These are phyloP conservation scores for Ceratobasidium sp. DNA, from an alignment of 1,284 basidiomycete genomes.

Conservation along the genomic window DNA sequence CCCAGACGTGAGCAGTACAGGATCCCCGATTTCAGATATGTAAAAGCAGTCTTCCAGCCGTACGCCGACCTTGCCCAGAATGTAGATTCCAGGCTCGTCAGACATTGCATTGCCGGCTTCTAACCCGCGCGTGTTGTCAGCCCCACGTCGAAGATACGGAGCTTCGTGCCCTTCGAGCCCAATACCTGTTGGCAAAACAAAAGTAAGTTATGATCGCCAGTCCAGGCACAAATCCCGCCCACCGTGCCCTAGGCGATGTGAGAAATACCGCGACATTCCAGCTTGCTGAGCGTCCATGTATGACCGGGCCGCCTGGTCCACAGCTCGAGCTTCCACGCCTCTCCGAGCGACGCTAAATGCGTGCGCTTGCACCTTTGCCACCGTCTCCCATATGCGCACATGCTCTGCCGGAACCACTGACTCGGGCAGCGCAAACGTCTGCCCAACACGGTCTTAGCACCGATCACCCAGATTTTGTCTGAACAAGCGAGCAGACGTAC, in stretches of 20 bases:
- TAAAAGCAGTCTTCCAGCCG: constrained; percentile 86
- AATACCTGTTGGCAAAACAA: constrained; percentile 65
- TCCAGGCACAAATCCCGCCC: constrained; percentile 47
- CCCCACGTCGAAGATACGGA: constrained; percentile 81
- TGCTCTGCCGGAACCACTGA: constrained; percentile 68
- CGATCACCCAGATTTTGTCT: constrained; percentile 4
- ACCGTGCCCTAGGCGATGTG: constrained; percentile 85
- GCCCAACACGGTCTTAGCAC: not conserved
- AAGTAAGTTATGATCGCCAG: constrained; percentile 1
- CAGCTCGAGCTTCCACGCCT: constrained; percentile 64
- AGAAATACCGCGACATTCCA: constrained; percentile 73
- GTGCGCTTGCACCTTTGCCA: constrained; percentile 70
- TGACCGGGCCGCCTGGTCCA: constrained; percentile 75
- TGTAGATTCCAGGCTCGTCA: constrained; percentile 86
- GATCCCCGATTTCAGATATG: constrained; percentile 65
- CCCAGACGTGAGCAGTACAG: constrained; percentile 68
- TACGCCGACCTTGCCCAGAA: constrained; percentile 79
- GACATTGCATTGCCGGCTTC: constrained; percentile 78
- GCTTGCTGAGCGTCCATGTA: constrained; percentile 57
- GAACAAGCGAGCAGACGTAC: constrained; percentile 58
- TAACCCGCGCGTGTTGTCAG: constrained; percentile 62
- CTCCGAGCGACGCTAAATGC: constrained; percentile 64
- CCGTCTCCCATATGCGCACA: constrained; percentile 71
- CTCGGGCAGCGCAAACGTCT: constrained; percentile 76
- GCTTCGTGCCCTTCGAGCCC: constrained; percentile 84